Conservation (phyloP, 1,284 basidiomycete genomes). For the Sporisorium exsertum region DNA sequence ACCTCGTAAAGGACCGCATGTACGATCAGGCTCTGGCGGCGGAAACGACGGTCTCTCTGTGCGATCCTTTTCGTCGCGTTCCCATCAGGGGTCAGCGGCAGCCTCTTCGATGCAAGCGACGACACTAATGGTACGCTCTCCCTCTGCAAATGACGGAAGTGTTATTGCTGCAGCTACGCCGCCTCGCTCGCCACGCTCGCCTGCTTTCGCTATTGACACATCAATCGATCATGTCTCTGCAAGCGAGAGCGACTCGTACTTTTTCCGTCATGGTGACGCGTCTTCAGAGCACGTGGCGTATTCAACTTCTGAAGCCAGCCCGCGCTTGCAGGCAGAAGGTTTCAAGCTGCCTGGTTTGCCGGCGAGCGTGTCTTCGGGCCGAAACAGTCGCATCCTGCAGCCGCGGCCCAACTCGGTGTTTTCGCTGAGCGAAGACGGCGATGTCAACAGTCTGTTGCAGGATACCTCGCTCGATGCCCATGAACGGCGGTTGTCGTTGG, state of each 20-base stretch:
- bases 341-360: conserved; percentile 41
- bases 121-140: conserved; percentile 12
- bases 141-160: conserved; percentile 12
- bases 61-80: conserved; percentile 28
- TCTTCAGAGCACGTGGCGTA: conserved; percentile 20
- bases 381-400: conserved; percentile 33
- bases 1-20: conserved; percentile 6
- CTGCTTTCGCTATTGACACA: neutral
- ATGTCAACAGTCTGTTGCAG: conserved; percentile 19
- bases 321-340: conserved; percentile 17
- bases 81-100: conserved; percentile 16
- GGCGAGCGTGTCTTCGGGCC: conserved; percentile 31
- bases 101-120: conserved; percentile 17
- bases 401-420: conserved; percentile 31
- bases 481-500: conserved; percentile 17
- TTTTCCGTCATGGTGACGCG: conserved; percentile 20
- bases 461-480: conserved; percentile 22
- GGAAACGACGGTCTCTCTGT: conserved; percentile 13
- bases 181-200: conserved; percentile 24
- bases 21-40: conserved; percentile 6
- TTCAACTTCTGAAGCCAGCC: conserved; percentile 19
- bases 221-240: conserved; percentile 9
- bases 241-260: conserved; percentile 25
- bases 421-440: conserved; percentile 37
- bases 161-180: neutral